Evolutionary conservation across 2,329 filamentous ascomycete genomes (phyloP).

Genomic region (Elsinoe arachidis): DNA sequence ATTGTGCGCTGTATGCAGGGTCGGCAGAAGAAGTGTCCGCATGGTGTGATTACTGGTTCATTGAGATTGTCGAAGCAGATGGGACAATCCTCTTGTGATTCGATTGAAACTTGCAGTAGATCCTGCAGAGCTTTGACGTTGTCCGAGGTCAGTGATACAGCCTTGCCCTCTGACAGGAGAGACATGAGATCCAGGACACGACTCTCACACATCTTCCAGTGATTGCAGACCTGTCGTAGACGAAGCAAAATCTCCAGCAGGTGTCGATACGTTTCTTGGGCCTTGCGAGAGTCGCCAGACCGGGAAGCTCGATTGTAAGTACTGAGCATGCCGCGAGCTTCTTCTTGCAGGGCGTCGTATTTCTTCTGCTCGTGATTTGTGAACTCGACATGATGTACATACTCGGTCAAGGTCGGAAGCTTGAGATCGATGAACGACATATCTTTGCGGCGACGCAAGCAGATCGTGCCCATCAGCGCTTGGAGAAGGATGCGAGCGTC

Average conservation of each 20-base stretch:
- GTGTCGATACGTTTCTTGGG: conserved; percentile 55
- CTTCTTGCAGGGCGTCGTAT: conserved; percentile 65
- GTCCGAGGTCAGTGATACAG: conserved; percentile 62
- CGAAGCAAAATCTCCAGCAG: conserved; percentile 75
- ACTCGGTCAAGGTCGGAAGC: conserved; percentile 68
- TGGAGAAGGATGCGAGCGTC: conserved; percentile 56
- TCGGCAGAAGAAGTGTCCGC: conserved; percentile 71
- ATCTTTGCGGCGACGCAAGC: conserved; percentile 72
- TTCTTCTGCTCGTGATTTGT: conserved; percentile 64
- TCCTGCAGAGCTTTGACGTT: conserved; percentile 65
- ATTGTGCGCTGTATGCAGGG: conserved; percentile 68
- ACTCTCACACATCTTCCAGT: conserved; percentile 73
- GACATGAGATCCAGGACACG: conserved; percentile 65
- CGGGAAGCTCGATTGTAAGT: conserved; percentile 43
- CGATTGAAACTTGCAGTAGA: conserved; percentile 66
- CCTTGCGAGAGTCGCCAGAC: conserved; percentile 16
- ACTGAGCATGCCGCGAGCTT: conserved; percentile 64
- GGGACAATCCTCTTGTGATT: conserved; percentile 73
- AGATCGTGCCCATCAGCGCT: conserved; percentile 69
- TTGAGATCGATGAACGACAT: conserved; percentile 81
- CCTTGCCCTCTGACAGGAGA: conserved; percentile 57
- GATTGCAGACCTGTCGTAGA: conserved; percentile 78
- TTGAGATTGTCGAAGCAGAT: conserved; percentile 69
- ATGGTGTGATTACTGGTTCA: conserved; percentile 72
- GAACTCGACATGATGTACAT: conserved; percentile 66